A percentile compares a stretch with the other conserved stretches of the same genome.
Evolutionary conservation across 306 rosid genomes (phyloP).

Genomic region (Amphicarpaea edgeworthii): DNA sequence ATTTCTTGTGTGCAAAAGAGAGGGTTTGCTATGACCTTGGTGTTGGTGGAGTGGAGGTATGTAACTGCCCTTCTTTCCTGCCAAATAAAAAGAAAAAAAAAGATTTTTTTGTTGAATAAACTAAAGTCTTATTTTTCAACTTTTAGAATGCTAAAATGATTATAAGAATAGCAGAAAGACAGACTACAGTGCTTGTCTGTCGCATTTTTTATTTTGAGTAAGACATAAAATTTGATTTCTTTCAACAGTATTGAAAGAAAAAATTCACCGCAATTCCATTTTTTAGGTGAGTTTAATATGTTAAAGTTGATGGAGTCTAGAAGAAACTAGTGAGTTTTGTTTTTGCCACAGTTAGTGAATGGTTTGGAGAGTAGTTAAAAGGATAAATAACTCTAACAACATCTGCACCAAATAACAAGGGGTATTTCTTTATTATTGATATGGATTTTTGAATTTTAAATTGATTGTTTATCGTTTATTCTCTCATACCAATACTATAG

Average conservation of each 20-base stretch:
- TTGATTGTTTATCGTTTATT: no score
- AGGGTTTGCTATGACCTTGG: not conserved
- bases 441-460: no score
- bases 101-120: not conserved
- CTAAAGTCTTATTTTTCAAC: not conserved
- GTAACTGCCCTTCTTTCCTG: not conserved
- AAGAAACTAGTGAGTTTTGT: not conserved
- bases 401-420: no score
- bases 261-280: not conserved
- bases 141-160: not conserved
- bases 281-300: not conserved
- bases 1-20: not conserved
- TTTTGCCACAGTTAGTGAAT: no score
- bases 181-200: no score
- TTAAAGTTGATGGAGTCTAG: not conserved
- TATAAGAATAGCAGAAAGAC: not conserved
- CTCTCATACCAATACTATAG: no score
- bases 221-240: not conserved
- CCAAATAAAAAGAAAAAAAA: not conserved
- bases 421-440: no score
- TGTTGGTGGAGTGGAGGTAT: not conserved
- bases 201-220: no score
- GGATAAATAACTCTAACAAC: no score
- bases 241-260: not conserved
- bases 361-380: not conserved